phyloP scores from a whole-genome alignment of 1,284 basidiomycete genomes.

The Marasmius oreades region DNA sequence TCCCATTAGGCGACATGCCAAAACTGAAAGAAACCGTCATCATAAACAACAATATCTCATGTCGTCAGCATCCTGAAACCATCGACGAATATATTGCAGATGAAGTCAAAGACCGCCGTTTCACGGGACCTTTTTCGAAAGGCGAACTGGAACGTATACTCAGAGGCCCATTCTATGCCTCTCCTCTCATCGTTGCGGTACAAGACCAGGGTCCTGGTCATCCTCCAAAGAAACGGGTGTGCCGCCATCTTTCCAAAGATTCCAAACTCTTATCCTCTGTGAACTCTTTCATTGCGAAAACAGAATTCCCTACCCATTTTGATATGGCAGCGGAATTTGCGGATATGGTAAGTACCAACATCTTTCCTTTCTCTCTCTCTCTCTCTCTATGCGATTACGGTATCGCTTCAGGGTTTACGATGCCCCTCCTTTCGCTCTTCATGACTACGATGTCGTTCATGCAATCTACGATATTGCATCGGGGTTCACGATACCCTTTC shows the following conservation, averaged over 20 bases:
- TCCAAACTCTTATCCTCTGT: constrained; percentile 16
- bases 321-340: constrained; percentile 24
- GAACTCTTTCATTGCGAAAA: constrained; percentile 28
- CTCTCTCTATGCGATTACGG: no score
- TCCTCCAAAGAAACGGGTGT: constrained; percentile 21
- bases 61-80: not conserved
- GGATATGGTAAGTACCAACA: constrained; percentile 32
- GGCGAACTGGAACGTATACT: constrained; percentile 17
- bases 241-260: constrained; percentile 22
- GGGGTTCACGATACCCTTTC: constrained; percentile 14
- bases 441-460: not conserved
- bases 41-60: constrained; percentile 10
- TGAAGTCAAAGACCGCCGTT: not conserved
- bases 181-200: no score
- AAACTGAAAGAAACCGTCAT: constrained; percentile 7
- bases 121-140: constrained; percentile 5
- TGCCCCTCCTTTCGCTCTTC: constrained; percentile 7
- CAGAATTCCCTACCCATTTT: constrained; percentile 30
- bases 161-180: constrained; percentile 20
- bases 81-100: constrained; percentile 5
- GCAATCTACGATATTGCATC: no score
- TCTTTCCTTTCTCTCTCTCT: not conserved
- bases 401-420: constrained; percentile 8
- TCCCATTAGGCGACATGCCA: constrained; percentile 16
- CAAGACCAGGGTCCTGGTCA: constrained; percentile 16